Percentiles rank a stretch among this genome's conserved stretches.
phyloP scores from a whole-genome alignment of 2,329 filamentous ascomycete genomes.

The Drechslera avenae region DNA sequence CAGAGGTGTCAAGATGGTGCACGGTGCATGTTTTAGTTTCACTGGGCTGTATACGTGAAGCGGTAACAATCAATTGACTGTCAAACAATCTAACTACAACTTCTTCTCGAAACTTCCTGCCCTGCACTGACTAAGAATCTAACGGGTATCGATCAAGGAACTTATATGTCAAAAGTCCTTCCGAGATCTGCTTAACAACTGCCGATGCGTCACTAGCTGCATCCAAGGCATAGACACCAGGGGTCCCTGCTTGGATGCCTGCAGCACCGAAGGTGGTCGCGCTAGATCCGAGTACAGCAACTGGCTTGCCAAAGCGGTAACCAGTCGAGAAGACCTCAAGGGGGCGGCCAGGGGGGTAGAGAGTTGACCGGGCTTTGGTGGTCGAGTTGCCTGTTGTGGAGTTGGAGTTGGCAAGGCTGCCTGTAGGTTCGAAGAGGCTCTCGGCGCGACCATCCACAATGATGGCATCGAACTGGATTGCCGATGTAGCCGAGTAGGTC shows the following conservation, averaged over 20 bases:
- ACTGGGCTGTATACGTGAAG: too few relatives aligned
- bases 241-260: constrained; percentile 51
- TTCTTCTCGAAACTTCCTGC: too few relatives aligned
- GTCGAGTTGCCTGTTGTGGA: constrained; percentile 34
- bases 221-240: constrained; percentile 44
- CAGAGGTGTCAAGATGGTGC: too few relatives aligned
- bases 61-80: too few relatives aligned
- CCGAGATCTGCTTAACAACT: constrained; percentile 36
- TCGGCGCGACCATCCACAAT: constrained; percentile 62
- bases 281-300: constrained; percentile 62
- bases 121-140: constrained; percentile 45
- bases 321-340: constrained; percentile 66
- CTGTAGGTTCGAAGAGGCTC: constrained; percentile 58
- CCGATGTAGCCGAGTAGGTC: constrained; percentile 70
- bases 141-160: constrained; percentile 68
- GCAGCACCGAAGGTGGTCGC: constrained; percentile 50
- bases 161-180: constrained; percentile 67
- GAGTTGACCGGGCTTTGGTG: constrained; percentile 48
- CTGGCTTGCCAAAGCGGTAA: constrained; percentile 72
- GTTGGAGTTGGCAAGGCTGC: constrained; percentile 35
- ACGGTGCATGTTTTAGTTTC: too few relatives aligned
- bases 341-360: constrained; percentile 69
- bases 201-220: constrained; percentile 14
- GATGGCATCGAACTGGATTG: constrained; percentile 66
- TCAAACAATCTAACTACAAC: not conserved